Evolutionary conservation across 306 rosid species (phyloP), one percentile per base, ranked within the genome.

Genomic region (Crotalaria pallida): DNA sequence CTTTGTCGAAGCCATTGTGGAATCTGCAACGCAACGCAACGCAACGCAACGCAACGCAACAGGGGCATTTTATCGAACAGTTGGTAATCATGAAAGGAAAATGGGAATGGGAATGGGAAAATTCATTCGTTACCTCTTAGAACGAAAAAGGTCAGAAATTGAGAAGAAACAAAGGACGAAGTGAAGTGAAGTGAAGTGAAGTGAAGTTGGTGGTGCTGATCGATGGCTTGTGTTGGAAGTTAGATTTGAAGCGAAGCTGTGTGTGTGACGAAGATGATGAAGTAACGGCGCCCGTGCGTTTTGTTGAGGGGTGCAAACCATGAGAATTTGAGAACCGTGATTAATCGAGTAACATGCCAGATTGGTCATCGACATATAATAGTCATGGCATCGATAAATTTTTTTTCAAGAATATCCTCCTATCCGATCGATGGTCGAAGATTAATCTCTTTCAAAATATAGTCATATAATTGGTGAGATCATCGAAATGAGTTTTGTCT

Each of bases 1-100:
- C 65, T 65, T 81, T 27, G 79, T 65, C 56, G 81, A 57, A 68
- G 78, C 83, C 88, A 81, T 83, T 1, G 79, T 83, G 4, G 51
- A 73, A 52, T 65, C 79, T 51, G 73, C 76, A 75, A 69, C 10
- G 40, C n/a, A n/a, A n/a, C n/a, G n/a, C n/a, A n/a, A n/a, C n/a
- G n/a, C n/a, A n/a, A n/a, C n/a, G n/a, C n/a, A n/a, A n/a, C n/a
- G n/a, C n/a, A n/a, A 22, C 34, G 2, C 5, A 43, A 23, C 1
- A 58, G 8, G 36, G 67, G 55, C 73, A 41, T 72, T 72, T 75
- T 47, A 44, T 83, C 84, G 24, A 83, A 83, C 79, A 66, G 24
- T 38, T 66, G n/a, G 71, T 17, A 1, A 9, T 45, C 80, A 26
- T 24, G n/a, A 19, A 31, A 5, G 6, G n/a, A 48, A 48, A 73